Conservation (phyloP, 495 filamentous ascomycete species). For the Tricharina praecox region DNA sequence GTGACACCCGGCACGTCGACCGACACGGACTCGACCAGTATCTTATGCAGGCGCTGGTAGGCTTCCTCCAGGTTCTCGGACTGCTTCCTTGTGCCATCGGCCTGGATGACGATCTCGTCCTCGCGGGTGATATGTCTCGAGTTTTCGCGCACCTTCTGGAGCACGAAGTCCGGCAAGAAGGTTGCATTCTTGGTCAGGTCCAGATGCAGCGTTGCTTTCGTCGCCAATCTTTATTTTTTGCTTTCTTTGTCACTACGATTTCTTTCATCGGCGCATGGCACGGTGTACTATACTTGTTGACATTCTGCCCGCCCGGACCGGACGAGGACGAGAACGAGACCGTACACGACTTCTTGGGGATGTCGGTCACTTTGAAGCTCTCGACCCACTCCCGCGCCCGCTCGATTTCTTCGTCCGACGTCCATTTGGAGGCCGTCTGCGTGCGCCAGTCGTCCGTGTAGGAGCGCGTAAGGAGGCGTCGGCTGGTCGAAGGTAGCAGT, state of each 20-base stretch:
- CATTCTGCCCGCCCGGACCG: constrained; percentile 87
- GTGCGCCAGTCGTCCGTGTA: neutral
- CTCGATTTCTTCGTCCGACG: constrained; percentile 42
- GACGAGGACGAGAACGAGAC: constrained; percentile 71
- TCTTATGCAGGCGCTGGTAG: constrained; percentile 40
- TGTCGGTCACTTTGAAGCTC: constrained; percentile 41
- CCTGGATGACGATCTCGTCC: constrained; percentile 45
- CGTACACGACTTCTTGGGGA: constrained; percentile 49
- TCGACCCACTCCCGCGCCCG: constrained; percentile 62
- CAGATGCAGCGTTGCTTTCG: constrained; percentile 68
- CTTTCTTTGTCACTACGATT: too few relatives aligned
- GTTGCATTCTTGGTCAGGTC: constrained; percentile 39
- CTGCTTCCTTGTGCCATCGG: constrained; percentile 49
- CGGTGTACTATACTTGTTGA: constrained; percentile 99
- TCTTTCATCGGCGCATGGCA: too few relatives aligned
- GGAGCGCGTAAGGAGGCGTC: too few relatives aligned
- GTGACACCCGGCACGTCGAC: constrained; percentile 9
- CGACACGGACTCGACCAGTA: neutral
- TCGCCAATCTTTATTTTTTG: constrained; percentile 72
- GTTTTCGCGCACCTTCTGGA: constrained; percentile 41
- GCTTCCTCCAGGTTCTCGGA: constrained; percentile 47
- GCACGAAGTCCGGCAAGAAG: constrained; percentile 51
- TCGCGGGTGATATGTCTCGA: constrained; percentile 35
- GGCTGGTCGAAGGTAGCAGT: too few relatives aligned
- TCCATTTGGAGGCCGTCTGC: constrained; percentile 5